phyloP scores from a whole-genome alignment of 106 monocot species.

The Posidonia australis region DNA sequence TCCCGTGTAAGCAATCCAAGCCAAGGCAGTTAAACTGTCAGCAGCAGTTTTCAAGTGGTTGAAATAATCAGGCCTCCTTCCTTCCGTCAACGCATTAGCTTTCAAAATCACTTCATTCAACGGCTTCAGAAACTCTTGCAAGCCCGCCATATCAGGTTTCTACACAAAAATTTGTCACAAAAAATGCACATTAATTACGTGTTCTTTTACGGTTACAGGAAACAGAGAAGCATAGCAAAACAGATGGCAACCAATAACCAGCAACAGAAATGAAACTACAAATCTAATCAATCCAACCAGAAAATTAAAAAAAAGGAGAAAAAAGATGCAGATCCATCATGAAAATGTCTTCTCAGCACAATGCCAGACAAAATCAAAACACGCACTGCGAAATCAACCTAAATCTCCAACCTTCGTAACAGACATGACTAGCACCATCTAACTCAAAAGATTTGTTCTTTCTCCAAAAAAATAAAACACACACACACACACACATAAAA shows the following conservation, averaged over 20 bases:
- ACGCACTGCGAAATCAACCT: too few relatives aligned
- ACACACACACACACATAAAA: not conserved
- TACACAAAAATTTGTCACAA: slow-evolving; percentile 12
- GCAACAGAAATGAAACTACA: not conserved
- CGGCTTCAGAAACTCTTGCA: slow-evolving; percentile 77
- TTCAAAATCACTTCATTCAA: slow-evolving; percentile 72
- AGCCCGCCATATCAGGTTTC: slow-evolving; percentile 63
- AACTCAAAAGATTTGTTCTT: too few relatives aligned
- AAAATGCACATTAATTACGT: too few relatives aligned
- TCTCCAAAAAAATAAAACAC: too few relatives aligned
- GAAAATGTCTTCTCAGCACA: not conserved
- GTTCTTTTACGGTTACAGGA: too few relatives aligned
- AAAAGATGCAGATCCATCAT: not conserved
- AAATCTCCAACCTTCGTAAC: too few relatives aligned
- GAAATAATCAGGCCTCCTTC: slow-evolving; percentile 67
- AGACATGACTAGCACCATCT: too few relatives aligned
- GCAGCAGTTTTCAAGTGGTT: slow-evolving; percentile 77
- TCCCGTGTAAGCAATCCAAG: slow-evolving; percentile 88
- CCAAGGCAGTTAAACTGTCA: slow-evolving; percentile 82
- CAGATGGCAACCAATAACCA: not conserved
- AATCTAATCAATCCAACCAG: not conserved
- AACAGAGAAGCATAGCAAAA: not conserved
- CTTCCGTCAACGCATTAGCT: slow-evolving; percentile 82
- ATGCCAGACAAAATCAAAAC: not conserved
- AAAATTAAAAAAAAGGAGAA: not conserved